These are phyloP conservation scores for Suillus sp. DNA, from an alignment of 768 basidiomycete species.

Conservation along the genomic window DNA sequence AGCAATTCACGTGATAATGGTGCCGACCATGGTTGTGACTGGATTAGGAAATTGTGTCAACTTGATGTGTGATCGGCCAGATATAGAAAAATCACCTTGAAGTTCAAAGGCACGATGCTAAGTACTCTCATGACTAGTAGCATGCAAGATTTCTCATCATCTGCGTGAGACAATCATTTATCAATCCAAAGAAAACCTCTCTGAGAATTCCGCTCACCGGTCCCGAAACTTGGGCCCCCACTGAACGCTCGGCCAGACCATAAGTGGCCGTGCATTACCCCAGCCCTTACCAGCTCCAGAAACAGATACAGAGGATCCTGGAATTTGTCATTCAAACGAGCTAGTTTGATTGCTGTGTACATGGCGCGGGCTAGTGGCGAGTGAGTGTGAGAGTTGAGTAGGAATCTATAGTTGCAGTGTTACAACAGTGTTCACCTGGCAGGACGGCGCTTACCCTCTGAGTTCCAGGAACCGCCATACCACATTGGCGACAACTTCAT, in stretches of 20 bases:
- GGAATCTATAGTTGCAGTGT: conserved; percentile 59
- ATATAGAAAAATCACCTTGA: conserved; percentile 64
- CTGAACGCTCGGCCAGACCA: conserved; percentile 90
- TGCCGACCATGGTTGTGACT: conserved; percentile 93
- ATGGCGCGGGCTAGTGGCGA: conserved; percentile 91
- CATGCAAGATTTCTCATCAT: conserved; percentile 94
- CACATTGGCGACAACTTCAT: conserved; percentile 97
- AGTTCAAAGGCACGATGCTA: conserved; percentile 92
- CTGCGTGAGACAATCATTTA: conserved; percentile 43
- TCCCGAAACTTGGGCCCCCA: conserved; percentile 94
- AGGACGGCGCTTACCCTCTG: conserved; percentile 67
- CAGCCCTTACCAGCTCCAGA: conserved; percentile 93
- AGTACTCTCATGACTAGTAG: conserved; percentile 95
- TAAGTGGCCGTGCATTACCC: conserved; percentile 92
- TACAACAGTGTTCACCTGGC: conserved; percentile 11
- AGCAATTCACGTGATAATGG: conserved; percentile 95
- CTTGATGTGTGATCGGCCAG: background rate
- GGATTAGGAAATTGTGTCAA: conserved; percentile 18
- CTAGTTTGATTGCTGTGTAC: conserved; percentile 74
- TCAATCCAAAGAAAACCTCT: conserved; percentile 23
- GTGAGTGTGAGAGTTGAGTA: conserved; percentile 85
- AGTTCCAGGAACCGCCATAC: conserved; percentile 98
- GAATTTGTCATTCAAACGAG: conserved; percentile 95
- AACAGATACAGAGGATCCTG: conserved; percentile 95
- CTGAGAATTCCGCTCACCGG: conserved; percentile 56